Percentiles rank a stretch among this genome's conserved stretches.
Conservation (phyloP, 1,284 basidiomycete genomes). For the Fomitopsis betulina region DNA sequence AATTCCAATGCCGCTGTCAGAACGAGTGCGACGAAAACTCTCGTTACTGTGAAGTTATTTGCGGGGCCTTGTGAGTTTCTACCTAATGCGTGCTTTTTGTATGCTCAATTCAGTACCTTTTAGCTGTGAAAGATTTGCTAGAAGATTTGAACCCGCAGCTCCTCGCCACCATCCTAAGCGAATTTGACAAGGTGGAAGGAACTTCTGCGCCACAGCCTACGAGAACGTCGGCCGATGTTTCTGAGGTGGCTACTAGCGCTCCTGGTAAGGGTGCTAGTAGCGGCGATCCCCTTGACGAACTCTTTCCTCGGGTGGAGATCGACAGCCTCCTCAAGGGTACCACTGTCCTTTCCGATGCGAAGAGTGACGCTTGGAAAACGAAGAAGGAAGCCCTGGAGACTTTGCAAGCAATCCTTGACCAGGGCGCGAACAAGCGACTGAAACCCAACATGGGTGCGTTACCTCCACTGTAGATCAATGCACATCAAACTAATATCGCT, state of each 20-base stretch:
- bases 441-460: conserved; percentile 84
- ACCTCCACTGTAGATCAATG: background rate
- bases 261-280: conserved; percentile 36
- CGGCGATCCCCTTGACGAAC: conserved; percentile 80
- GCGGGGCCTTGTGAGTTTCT: conserved; percentile 76
- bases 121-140: conserved; percentile 88
- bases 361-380: conserved; percentile 95
- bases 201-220: conserved; percentile 78
- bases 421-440: conserved; percentile 87
- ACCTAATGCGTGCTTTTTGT: background rate
- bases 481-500: background rate
- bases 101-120: conserved; percentile 7
- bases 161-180: conserved; percentile 84
- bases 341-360: conserved; percentile 75
- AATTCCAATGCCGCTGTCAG: conserved; percentile 95
- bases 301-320: conserved; percentile 94
- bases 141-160: conserved; percentile 95
- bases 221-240: conserved; percentile 72
- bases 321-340: conserved; percentile 87
- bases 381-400: conserved; percentile 94
- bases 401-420: conserved; percentile 81
- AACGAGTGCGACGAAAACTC: conserved; percentile 90
- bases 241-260: conserved; percentile 28
- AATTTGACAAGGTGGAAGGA: conserved; percentile 93
- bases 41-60: conserved; percentile 91